phyloP scores from a whole-genome alignment of 371 early-diverging fungal species.

The Haplosporangium sp. region DNA sequence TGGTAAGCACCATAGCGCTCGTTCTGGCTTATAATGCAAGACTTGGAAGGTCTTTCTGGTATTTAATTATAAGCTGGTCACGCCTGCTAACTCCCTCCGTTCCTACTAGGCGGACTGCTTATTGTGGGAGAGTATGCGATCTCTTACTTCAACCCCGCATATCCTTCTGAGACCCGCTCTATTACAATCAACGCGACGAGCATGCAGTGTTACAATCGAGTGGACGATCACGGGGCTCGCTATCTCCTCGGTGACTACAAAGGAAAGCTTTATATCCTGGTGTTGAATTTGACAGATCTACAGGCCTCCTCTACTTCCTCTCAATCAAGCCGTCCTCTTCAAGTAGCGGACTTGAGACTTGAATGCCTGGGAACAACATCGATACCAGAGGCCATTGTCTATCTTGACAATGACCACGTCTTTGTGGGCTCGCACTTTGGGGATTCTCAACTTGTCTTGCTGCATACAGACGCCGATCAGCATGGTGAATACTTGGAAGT shows the following conservation, averaged over 20 bases:
- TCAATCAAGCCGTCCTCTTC: conserved; percentile 5
- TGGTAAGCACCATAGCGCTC: conserved; percentile 9
- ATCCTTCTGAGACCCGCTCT: conserved; percentile 46
- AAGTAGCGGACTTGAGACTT: conserved; percentile 55
- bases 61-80: too few species aligned
- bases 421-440: conserved; percentile 87
- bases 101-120: conserved; percentile 66
- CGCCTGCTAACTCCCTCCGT: not conserved
- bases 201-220: conserved; percentile 44
- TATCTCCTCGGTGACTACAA: conserved; percentile 81
- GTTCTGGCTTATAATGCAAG: not conserved
- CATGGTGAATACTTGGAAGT: conserved; percentile 59
- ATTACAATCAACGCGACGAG: conserved; percentile 64
- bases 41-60: too few species aligned
- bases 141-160: conserved; percentile 60
- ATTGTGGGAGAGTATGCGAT: conserved; percentile 79
- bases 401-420: conserved; percentile 72
- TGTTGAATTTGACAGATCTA: conserved; percentile 52
- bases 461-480: conserved; percentile 55
- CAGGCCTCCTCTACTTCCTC: conserved; percentile 10
- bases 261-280: conserved; percentile 75
- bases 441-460: conserved; percentile 79
- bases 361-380: conserved; percentile 67
- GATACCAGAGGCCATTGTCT: conserved; percentile 73
- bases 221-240: conserved; percentile 55